Conservation (phyloP, 805 yeast species). For the Ogataea polymorpha region DNA sequence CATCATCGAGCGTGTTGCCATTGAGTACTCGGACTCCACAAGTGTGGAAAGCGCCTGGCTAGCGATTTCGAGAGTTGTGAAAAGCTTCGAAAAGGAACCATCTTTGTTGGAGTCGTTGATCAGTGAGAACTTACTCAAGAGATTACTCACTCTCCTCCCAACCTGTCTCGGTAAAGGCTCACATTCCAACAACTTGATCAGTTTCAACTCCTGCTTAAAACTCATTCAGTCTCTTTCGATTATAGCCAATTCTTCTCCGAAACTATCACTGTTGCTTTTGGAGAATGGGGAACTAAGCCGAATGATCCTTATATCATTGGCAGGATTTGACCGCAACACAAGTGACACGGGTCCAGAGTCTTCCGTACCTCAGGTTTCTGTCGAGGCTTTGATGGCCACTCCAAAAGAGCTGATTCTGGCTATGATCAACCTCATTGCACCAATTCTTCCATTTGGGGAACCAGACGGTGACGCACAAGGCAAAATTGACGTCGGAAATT, state of each 20-base stretch:
- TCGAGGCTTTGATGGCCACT: slow-evolving; percentile 70
- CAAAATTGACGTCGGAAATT: slow-evolving; percentile 30
- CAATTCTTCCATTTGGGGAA: slow-evolving; percentile 49
- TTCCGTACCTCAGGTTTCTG: slow-evolving; percentile 35
- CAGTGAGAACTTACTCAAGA: slow-evolving; percentile 33
- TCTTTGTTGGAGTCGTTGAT: slow-evolving; percentile 44
- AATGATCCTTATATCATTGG: slow-evolving; percentile 46
- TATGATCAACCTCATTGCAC: slow-evolving; percentile 52
- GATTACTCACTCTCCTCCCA: slow-evolving; percentile 29
- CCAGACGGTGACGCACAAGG: slow-evolving; percentile 7
- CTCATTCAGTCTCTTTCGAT: slow-evolving; percentile 45
- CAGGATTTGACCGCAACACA: slow-evolving; percentile 42
- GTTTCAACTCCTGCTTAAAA: slow-evolving; percentile 39
- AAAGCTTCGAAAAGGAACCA: slow-evolving; percentile 45
- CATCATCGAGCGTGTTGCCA: slow-evolving; percentile 52
- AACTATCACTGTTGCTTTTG: slow-evolving; percentile 43
- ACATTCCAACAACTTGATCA: slow-evolving; percentile 24
- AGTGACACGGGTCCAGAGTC: slow-evolving; percentile 2
- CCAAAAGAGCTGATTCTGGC: slow-evolving; percentile 63
- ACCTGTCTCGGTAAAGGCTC: slow-evolving; percentile 28
- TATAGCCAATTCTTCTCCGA: slow-evolving; percentile 41
- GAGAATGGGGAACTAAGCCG: slow-evolving; percentile 47
- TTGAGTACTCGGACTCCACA: slow-evolving; percentile 52
- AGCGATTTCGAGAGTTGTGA: slow-evolving; percentile 56
- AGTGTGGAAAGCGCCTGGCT: slow-evolving; percentile 66